These are phyloP conservation scores for Phytophthora hybrid DNA, from an alignment of 352 stramenopile genomes.

Conservation along the genomic window DNA sequence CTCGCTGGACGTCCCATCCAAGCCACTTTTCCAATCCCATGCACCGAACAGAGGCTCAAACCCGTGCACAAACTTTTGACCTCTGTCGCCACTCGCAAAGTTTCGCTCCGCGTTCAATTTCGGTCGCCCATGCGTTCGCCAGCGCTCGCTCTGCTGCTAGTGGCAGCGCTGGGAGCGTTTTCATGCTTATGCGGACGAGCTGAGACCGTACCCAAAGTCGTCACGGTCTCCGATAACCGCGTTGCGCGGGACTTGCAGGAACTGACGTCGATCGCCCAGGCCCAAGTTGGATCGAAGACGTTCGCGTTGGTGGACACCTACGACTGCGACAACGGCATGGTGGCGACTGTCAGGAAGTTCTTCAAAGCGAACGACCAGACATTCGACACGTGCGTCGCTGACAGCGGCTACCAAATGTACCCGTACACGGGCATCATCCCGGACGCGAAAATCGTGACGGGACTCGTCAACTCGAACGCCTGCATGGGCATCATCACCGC, in stretches of 20 bases:
- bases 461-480: constrained; percentile 50
- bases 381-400: constrained; percentile 56
- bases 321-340: constrained; percentile 51
- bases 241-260: constrained; percentile 9
- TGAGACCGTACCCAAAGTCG: background rate
- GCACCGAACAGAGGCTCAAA: background rate
- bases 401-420: constrained; percentile 68
- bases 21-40: constrained; percentile 17
- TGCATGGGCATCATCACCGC: constrained; percentile 65
- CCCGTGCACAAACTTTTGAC: background rate
- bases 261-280: constrained; percentile 42
- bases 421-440: constrained; percentile 64
- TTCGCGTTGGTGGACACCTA: constrained; percentile 60
- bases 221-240: constrained; percentile 14
- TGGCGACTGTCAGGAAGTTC: constrained; percentile 48
- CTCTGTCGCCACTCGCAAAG: constrained; percentile 26
- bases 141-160: constrained; percentile 22
- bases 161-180: constrained; percentile 10
- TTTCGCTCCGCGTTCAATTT: constrained; percentile 12
- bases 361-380: constrained; percentile 59
- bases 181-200: background rate
- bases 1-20: constrained; percentile 27
- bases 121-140: constrained; percentile 23
- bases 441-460: constrained; percentile 42
- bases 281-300: constrained; percentile 46